A percentile compares a stretch with the other conserved stretches of the same genome.
These are phyloP conservation scores for Sporothrix inflata DNA, from an alignment of 2,329 filamentous ascomycete species.

Conservation along the genomic window DNA sequence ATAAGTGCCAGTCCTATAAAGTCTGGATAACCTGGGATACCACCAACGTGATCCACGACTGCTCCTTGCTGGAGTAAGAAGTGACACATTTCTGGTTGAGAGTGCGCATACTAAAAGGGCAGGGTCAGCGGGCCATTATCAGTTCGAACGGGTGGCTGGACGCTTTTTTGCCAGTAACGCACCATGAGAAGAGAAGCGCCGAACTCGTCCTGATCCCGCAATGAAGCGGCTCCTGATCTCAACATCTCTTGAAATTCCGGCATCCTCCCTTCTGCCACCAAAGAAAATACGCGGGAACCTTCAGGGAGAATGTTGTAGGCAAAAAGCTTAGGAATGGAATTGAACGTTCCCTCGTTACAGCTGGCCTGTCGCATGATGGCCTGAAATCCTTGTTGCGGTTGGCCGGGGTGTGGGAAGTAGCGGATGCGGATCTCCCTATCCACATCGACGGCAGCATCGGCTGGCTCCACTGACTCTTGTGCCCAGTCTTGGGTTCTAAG, in stretches of 20 bases:
- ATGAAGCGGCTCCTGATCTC: neutral
- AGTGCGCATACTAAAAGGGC: neutral
- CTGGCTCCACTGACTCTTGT: neutral
- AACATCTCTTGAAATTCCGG: neutral
- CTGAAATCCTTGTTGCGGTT: neutral
- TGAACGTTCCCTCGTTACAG: neutral
- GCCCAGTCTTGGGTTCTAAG: neutral
- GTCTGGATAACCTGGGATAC: neutral
- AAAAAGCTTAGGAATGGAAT: neutral
- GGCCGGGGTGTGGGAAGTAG: neutral
- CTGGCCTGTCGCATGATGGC: conserved; percentile 4
- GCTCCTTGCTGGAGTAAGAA: conserved; percentile 4
- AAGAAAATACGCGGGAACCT: neutral
- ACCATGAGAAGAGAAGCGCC: neutral
- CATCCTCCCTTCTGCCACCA: neutral
- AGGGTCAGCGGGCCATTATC: neutral
- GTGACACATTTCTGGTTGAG: conserved; percentile 6
- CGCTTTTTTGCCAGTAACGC: neutral
- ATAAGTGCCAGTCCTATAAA: neutral
- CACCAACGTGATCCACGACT: neutral
- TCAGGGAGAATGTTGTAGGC: neutral
- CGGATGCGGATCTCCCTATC: neutral
- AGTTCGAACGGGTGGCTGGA: too few species aligned
- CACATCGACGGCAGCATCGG: neutral
- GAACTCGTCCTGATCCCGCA: neutral